phyloP scores from a whole-genome alignment of 148 eudicot genomes.

The Rhododendron simsii region DNA sequence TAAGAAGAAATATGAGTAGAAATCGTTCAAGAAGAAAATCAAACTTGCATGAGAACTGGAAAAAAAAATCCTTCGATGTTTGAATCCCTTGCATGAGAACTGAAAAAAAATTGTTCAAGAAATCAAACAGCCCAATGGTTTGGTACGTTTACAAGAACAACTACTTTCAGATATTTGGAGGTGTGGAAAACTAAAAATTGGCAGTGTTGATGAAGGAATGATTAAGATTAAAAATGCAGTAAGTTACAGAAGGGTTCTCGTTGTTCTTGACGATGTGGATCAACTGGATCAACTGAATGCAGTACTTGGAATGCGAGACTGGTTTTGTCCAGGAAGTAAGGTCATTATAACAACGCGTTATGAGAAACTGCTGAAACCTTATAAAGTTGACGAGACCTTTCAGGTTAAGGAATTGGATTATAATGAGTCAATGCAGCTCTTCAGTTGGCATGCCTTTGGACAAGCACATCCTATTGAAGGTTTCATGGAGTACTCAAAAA shows the following conservation, averaged over 20 bases:
- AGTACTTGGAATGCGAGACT: neutral
- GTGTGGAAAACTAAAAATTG: neutral
- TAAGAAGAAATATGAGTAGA: too few relatives aligned
- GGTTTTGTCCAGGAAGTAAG: conserved; percentile 9
- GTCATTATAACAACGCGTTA: neutral
- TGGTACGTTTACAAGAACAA: conserved; percentile 7
- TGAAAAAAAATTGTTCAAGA: too few relatives aligned
- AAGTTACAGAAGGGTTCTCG: neutral
- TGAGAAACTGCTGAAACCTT: neutral
- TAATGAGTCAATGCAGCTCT: conserved; percentile 7
- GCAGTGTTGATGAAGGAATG: conserved; percentile 10
- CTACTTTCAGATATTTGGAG: conserved; percentile 3
- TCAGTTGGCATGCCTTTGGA: conserved; percentile 14
- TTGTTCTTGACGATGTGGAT: conserved; percentile 13
- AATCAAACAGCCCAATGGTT: neutral
- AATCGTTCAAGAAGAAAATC: too few relatives aligned
- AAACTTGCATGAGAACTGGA: too few relatives aligned
- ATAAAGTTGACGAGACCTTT: neutral
- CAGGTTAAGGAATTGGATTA: neutral
- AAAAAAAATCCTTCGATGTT: too few relatives aligned
- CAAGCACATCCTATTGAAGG: conserved; percentile 2
- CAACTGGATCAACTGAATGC: neutral
- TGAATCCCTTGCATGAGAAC: too few relatives aligned
- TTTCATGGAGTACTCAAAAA: neutral
- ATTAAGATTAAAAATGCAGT: neutral